A percentile compares a stretch with the other conserved stretches of the same genome.
Evolutionary conservation across 345 rosid genomes (phyloP).

Genomic region (Mallotus nudiflorus): DNA sequence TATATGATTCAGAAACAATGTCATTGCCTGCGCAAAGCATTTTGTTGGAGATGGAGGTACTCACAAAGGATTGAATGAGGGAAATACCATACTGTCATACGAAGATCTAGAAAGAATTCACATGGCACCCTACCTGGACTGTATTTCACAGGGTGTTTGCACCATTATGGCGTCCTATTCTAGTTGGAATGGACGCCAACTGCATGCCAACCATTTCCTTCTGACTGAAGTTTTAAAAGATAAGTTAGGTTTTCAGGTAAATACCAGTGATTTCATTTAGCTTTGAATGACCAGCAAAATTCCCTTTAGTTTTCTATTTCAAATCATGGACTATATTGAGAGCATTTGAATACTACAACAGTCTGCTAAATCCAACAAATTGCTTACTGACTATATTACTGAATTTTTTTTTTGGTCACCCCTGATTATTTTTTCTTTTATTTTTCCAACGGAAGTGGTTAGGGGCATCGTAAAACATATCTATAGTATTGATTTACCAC

Average conservation of each 20-base stretch:
- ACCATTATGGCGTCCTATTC: conserved; percentile 89
- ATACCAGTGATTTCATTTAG: background rate
- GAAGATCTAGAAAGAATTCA: conserved; percentile 70
- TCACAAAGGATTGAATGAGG: conserved; percentile 66
- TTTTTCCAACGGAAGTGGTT: background rate
- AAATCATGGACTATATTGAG: background rate
- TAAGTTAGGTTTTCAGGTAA: conserved; percentile 78
- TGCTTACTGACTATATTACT: background rate
- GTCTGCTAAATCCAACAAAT: background rate
- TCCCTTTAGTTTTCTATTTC: background rate
- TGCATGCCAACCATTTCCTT: conserved; percentile 68
- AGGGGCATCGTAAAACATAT: background rate
- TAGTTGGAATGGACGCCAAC: conserved; percentile 75
- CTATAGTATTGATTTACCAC: too few species aligned
- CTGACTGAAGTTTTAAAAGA: conserved; percentile 74
- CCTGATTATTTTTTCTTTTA: background rate
- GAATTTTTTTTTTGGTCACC: background rate
- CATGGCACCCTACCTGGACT: conserved; percentile 72
- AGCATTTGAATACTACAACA: conserved; percentile 1
- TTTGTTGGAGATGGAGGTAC: conserved; percentile 98
- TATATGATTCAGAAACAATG: conserved; percentile 56
- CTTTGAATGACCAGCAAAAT: conserved; percentile 2
- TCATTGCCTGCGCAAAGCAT: conserved; percentile 89
- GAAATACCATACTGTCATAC: conserved; percentile 57
- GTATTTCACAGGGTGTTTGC: conserved; percentile 68